Evolutionary conservation across 2,329 filamentous ascomycete species (phyloP).

Genomic region (Pseudopyricularia cyperi): DNA sequence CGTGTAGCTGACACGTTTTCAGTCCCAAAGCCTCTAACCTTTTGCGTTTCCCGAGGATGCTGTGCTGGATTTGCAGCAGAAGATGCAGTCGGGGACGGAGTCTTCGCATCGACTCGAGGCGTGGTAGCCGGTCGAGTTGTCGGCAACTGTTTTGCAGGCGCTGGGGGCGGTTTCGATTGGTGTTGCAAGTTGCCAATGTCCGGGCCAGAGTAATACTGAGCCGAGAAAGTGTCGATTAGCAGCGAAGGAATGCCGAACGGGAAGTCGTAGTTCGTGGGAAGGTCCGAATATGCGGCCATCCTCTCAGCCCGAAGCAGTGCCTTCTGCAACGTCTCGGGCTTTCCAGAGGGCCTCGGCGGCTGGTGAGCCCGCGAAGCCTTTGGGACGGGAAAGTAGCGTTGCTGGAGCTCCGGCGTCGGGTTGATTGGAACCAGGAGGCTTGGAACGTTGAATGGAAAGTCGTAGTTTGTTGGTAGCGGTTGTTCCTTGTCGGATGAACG

Average conservation of each 20-base stretch:
- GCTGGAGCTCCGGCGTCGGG: slow-evolving; percentile 1
- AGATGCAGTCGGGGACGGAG: too few relatives aligned
- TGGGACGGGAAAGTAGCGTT: neutral
- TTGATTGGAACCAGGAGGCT: slow-evolving; percentile 8
- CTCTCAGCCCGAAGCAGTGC: neutral
- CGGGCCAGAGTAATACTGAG: neutral
- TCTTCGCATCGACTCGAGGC: too few relatives aligned
- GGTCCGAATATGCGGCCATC: neutral
- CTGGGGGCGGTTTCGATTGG: neutral
- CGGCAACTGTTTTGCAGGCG: too few relatives aligned
- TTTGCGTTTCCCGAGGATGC: too few relatives aligned
- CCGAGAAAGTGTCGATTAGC: neutral
- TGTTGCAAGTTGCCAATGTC: neutral
- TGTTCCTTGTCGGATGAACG: neutral
- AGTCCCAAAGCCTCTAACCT: too few relatives aligned
- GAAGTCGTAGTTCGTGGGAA: slow-evolving; percentile 1
- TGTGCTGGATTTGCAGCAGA: too few relatives aligned
- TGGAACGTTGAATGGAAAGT: slow-evolving; percentile 9
- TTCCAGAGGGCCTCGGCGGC: neutral
- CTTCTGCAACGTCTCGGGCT: neutral
- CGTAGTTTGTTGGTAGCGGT: slow-evolving; percentile 5
- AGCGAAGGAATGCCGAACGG: slow-evolving; percentile 1
- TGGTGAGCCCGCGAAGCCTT: neutral
- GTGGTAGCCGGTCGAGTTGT: too few relatives aligned
- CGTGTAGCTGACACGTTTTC: too few relatives aligned